Evolutionary conservation across 1,284 basidiomycete species (phyloP), one percentile per base, ranked within the genome.

Genomic region (Entoloma clypeatum): DNA sequence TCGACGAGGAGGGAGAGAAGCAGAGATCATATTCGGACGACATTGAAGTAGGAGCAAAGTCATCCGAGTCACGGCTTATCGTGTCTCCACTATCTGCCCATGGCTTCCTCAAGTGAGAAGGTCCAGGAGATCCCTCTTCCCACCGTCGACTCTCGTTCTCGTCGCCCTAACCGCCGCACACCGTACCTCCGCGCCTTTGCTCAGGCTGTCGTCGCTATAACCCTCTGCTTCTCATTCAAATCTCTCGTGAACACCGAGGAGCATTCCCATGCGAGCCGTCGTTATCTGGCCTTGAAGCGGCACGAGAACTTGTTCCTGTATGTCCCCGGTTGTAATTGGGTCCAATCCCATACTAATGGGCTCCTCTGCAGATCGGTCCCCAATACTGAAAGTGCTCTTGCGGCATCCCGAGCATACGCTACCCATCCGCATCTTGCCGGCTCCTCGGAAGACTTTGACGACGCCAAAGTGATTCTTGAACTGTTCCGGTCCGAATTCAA

Each of bases 401-500:
- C 63, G 26, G 68, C 74, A 5, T 86, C 81, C 19, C 74, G 75
- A 19, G 57, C 63, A 24, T 83, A 75, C 59, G 79, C 81, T 2
- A 75, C 75, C 1, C 75, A 80, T 49, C 85, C 86, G 18, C 86
- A 89, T 60, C 63, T 87, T 33, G 85, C 85, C 3, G 84, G 86
- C 21, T 79, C 81, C 9, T 52, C 63, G 1, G 75, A 75, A 45
- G 86, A 88, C 60, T 69, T 81, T 38, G 62, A 69, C 25, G 81
- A 85, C 45, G 83, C 86, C 3, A 75, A 76, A 50, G 65, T 68
- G 34, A 71, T 86, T 39, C 69, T 88, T 30, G 60, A 72, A 24
- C 61, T 86, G 48, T 78, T 87, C 56, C 80, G 83, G 50, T 63
- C 66, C 10, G 72, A 83, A 51, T 69, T 88, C 33, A 66, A 65